A percentile compares a stretch with the other conserved stretches of the same genome.
Evolutionary conservation across 2,329 filamentous ascomycete species (phyloP).

Genomic region (Sporothrix euskadiensis): DNA sequence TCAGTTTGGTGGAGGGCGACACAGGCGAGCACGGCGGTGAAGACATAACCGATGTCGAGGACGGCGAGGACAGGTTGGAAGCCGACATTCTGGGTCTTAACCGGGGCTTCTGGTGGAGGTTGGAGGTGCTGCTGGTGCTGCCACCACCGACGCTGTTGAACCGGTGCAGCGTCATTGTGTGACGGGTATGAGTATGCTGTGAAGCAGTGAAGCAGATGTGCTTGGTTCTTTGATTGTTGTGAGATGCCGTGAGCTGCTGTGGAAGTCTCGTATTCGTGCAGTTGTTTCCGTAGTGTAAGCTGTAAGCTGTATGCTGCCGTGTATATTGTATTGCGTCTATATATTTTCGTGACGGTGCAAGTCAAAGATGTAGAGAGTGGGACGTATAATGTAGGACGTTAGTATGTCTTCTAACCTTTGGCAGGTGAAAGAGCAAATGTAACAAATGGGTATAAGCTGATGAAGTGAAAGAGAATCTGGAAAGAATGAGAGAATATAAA

Average conservation of each 20-base stretch:
- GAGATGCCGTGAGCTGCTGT: neutral
- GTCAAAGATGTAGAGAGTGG: neutral
- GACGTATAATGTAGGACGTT: neutral
- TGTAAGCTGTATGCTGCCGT: neutral
- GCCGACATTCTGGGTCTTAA: neutral
- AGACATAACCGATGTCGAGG: neutral
- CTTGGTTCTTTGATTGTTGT: neutral
- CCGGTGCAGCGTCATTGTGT: slow-evolving; percentile 44
- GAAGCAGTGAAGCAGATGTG: neutral
- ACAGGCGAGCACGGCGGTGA: slow-evolving; percentile 19
- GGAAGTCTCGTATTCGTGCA: neutral
- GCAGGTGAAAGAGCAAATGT: neutral
- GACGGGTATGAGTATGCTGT: neutral
- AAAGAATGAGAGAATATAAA: slow-evolving; percentile 4
- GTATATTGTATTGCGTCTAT: neutral
- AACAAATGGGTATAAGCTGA: neutral
- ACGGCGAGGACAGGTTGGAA: neutral
- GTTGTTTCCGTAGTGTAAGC: neutral
- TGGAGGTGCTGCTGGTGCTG: slow-evolving; percentile 27
- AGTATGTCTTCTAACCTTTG: too few species aligned
- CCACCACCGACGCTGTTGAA: slow-evolving; percentile 48
- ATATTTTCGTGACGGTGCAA: neutral
- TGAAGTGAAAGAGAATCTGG: neutral
- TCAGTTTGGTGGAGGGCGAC: neutral
- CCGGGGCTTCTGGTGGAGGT: neutral